Conservation (phyloP, 768 basidiomycete species). For the Boletus edulis region DNA sequence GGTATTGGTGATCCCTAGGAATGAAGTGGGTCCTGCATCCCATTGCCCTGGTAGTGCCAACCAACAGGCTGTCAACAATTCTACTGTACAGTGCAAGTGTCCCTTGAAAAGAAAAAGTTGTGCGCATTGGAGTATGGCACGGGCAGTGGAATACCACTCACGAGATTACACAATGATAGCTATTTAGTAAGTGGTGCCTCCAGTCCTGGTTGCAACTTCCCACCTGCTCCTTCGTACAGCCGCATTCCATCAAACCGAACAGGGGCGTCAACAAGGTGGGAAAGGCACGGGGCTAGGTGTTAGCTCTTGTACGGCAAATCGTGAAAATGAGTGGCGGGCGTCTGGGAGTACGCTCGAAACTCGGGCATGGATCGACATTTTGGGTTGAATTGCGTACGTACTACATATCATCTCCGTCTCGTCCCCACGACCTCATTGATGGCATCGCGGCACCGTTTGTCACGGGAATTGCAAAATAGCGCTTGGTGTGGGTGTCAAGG, state of each 20-base stretch:
- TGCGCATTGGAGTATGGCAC: slow-evolving; percentile 89
- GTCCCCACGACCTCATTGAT: slow-evolving; percentile 11
- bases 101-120: slow-evolving; percentile 51
- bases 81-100: background rate
- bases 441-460: slow-evolving; percentile 2
- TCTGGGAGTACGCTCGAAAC: slow-evolving; percentile 63
- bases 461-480: slow-evolving; percentile 31
- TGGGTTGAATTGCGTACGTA: slow-evolving; percentile 76
- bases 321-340: slow-evolving; percentile 74
- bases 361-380: slow-evolving; percentile 76
- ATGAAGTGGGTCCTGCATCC: slow-evolving; percentile 30
- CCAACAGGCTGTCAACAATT: background rate
- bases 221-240: slow-evolving; percentile 35
- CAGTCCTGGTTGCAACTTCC: slow-evolving; percentile 1
- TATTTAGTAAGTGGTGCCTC: slow-evolving; percentile 58
- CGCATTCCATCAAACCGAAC: slow-evolving; percentile 77
- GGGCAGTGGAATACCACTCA: slow-evolving; percentile 58
- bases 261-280: slow-evolving; percentile 69
- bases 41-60: background rate
- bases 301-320: slow-evolving; percentile 77
- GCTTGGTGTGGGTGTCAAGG: slow-evolving; percentile 66
- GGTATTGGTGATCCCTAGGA: slow-evolving; percentile 25
- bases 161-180: slow-evolving; percentile 69
- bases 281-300: slow-evolving; percentile 70
- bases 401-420: slow-evolving; percentile 10